Evolutionary conservation across 768 basidiomycete species (phyloP).

Genomic region (Pleurotus platypus): DNA sequence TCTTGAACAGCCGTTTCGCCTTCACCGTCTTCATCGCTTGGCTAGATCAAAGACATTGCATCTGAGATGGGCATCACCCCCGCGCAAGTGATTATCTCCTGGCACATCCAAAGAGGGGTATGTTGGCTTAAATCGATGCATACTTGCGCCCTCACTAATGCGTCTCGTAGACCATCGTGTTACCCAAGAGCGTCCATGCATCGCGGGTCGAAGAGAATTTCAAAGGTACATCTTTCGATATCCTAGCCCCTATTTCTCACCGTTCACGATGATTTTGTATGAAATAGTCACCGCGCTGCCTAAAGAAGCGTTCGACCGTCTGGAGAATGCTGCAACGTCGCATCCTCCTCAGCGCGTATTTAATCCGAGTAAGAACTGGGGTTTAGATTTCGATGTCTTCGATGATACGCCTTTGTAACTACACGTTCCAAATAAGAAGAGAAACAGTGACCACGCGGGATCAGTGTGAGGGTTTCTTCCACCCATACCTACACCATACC

Average conservation of each 20-base stretch:
- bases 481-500: too few relatives aligned
- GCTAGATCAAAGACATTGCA: slow-evolving; percentile 54
- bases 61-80: slow-evolving; percentile 65
- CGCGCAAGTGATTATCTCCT: slow-evolving; percentile 71
- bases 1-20: background rate
- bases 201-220: slow-evolving; percentile 69
- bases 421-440: too few relatives aligned
- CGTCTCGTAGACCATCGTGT: slow-evolving; percentile 52
- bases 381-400: slow-evolving; percentile 60
- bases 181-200: slow-evolving; percentile 77
- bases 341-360: slow-evolving; percentile 54
- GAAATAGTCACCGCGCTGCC: slow-evolving; percentile 32
- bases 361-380: slow-evolving; percentile 62
- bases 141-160: background rate
- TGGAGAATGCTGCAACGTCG: slow-evolving; percentile 48
- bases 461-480: too few relatives aligned
- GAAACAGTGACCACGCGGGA: too few relatives aligned
- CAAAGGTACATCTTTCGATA: slow-evolving; percentile 34
- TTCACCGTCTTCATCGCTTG: background rate
- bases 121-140: slow-evolving; percentile 17
- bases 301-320: slow-evolving; percentile 32
- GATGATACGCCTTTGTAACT: slow-evolving; percentile 19
- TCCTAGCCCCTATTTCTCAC: background rate
- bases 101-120: slow-evolving; percentile 76
- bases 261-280: slow-evolving; percentile 22